Base-by-base conservation (phyloP, 148 eudicot species). In the Suaeda aralocaspica region DNA sequence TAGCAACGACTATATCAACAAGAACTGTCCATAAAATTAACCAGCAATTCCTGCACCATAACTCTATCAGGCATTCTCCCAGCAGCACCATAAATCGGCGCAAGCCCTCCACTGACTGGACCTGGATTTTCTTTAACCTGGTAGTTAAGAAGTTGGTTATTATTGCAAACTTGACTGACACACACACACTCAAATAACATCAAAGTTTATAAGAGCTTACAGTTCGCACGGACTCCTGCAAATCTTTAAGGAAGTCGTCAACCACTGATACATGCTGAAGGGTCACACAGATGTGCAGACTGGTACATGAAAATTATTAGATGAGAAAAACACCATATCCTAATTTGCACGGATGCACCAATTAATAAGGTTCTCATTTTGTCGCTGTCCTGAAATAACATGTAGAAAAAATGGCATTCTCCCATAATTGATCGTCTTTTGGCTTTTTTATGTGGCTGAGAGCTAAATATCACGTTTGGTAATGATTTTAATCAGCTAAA, bases 71-170 rank as follows among this genome's bases (percentile, higher is more conserved):
- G 97, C 86, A 91, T 91, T 80, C 77, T 89, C 53, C 99, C 99
- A 16, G 99, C 99, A 61, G 97, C 99, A 55, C 99, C 99, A 73
- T 95, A 95, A 81, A 95, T 86, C 25, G 99, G 99, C 59, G 97
- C 97, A 52, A 91, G 82, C 52, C 99, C 99, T 79, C 99, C 99
- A 39, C 56, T 86, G 0, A 91, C 71, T 16, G 99, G 96, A 64
- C 99, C 99, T 0, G 99, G 97, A 77, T 91, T 94, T 71, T 60
- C 78, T 79, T 86, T 94, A 14, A 91, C 96, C 97, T 91, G 78
- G 67, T 67, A 74, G 1, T n/a, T 39, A 26, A 2, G 49, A 15
- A 30, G 29, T 60, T 28, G 4, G 13, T 28, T 16, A 5, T 42
- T n/a, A n/a, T n/a, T n/a, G n/a, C 29, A 58, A 44, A 26, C 9